Evolutionary conservation across 2,329 filamentous ascomycete genomes (phyloP).

Genomic region (Myotisia sp.): DNA sequence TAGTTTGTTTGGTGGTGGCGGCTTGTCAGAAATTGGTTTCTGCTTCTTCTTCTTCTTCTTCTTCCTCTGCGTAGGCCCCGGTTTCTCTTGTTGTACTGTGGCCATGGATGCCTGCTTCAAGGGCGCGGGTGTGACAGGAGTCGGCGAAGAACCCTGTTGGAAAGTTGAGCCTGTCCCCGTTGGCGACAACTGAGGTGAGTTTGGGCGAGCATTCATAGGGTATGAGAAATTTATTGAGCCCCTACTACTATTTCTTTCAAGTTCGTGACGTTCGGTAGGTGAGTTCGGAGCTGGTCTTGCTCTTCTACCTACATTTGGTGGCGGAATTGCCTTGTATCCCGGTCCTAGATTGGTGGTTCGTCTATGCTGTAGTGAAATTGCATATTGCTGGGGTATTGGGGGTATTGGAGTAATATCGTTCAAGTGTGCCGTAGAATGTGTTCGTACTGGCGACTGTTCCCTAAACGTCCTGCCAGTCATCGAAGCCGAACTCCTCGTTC

Average conservation of each 20-base stretch:
- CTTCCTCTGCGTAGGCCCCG: no score
- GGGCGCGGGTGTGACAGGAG: no score
- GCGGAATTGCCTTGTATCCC: slow-evolving; percentile 32
- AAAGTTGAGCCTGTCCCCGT: neutral
- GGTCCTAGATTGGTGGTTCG: slow-evolving; percentile 41
- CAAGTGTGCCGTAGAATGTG: slow-evolving; percentile 35
- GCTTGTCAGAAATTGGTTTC: no score
- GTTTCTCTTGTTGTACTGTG: no score
- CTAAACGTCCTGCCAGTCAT: slow-evolving; percentile 86
- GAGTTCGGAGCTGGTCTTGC: slow-evolving; percentile 14
- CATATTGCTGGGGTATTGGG: slow-evolving; percentile 45
- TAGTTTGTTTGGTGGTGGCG: no score
- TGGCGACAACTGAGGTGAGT: slow-evolving; percentile 23
- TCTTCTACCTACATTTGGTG: slow-evolving; percentile 26
- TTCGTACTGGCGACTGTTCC: slow-evolving; percentile 48
- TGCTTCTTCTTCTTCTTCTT: no score
- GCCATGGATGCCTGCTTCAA: no score
- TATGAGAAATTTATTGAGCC: slow-evolving; percentile 38
- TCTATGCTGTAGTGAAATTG: slow-evolving; percentile 21
- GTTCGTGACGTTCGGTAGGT: slow-evolving; percentile 19
- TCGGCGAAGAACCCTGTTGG: neutral
- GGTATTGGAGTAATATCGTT: slow-evolving; percentile 53
- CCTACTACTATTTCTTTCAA: slow-evolving; percentile 28
- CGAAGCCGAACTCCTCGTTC: slow-evolving; percentile 57
- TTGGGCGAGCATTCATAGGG: slow-evolving; percentile 28